These are phyloP conservation scores for Avena atlantica DNA, from an alignment of 176 grass and related monocot species.

Conservation along the genomic window DNA sequence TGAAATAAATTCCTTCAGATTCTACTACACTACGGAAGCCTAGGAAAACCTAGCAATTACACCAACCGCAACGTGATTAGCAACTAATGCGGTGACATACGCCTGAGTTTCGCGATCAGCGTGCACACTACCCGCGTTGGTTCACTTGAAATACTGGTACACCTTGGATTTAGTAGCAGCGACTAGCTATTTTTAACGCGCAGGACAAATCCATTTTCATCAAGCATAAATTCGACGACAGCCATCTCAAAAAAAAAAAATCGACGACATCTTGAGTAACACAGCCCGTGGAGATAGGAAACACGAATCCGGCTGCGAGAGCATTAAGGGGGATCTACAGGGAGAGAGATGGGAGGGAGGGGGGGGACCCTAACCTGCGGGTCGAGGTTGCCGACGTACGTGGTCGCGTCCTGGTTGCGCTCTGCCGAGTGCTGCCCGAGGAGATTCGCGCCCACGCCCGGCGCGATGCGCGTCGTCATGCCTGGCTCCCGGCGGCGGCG, in stretches of 20 bases:
- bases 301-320: not conserved
- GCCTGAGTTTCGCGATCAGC: not conserved
- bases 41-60: conserved; percentile 2
- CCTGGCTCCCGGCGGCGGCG: conserved; percentile 10
- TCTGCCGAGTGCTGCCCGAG: conserved; percentile 97
- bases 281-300: not conserved
- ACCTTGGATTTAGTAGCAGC: not conserved
- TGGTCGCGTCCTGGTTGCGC: conserved; percentile 97
- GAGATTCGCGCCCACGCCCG: conserved; percentile 94
- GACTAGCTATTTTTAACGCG: not conserved
- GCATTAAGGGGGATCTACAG: not conserved
- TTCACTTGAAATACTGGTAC: not conserved
- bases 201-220: conserved; percentile 1
- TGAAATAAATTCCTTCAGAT: not conserved
- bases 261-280: not conserved
- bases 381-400: conserved; percentile 97
- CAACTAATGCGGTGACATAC: not conserved
- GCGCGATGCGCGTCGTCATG: conserved; percentile 96
- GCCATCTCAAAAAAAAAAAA: no score
- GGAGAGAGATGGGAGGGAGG: not conserved
- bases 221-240: not conserved
- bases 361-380: conserved; percentile 67
- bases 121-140: not conserved
- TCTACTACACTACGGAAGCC: not conserved
- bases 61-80: not conserved